Conservation (phyloP, 2,329 filamentous ascomycete species). For the Alternaria sp. region DNA sequence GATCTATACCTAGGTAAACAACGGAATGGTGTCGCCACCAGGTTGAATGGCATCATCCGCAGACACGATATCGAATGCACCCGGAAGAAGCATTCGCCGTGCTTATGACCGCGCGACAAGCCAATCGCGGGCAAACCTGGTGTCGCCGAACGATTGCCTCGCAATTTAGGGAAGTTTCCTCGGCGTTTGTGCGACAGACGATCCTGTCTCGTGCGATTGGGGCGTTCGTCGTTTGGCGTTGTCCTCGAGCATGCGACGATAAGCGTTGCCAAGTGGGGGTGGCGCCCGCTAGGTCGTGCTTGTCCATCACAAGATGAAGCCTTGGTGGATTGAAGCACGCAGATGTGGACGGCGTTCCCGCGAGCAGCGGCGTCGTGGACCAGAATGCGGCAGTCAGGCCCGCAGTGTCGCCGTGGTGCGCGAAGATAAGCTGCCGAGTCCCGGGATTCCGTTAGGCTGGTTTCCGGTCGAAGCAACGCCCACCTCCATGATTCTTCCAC, state of each 20-base stretch:
- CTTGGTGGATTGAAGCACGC: background rate
- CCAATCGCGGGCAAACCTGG: background rate
- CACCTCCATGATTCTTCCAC: background rate
- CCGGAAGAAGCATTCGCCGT: background rate
- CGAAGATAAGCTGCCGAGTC: background rate
- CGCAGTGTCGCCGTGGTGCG: background rate
- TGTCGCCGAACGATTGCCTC: background rate
- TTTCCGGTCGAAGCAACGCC: background rate
- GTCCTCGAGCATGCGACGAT: background rate
- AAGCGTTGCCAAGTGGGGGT: conserved; percentile 1
- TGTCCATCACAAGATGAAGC: background rate
- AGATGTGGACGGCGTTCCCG: background rate
- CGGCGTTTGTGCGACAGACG: background rate
- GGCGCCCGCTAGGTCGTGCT: background rate
- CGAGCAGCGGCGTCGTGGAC: background rate
- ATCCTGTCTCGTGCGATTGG: background rate
- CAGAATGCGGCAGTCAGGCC: background rate
- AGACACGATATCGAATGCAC: background rate
- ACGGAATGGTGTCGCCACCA: background rate
- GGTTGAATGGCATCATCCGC: background rate
- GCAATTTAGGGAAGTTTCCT: background rate
- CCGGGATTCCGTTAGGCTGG: background rate
- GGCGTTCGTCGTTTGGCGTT: background rate
- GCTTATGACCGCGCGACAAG: background rate
- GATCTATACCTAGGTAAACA: background rate